phyloP scores from a whole-genome alignment of 768 basidiomycete genomes.

The Rhizopogon vinicolor region DNA sequence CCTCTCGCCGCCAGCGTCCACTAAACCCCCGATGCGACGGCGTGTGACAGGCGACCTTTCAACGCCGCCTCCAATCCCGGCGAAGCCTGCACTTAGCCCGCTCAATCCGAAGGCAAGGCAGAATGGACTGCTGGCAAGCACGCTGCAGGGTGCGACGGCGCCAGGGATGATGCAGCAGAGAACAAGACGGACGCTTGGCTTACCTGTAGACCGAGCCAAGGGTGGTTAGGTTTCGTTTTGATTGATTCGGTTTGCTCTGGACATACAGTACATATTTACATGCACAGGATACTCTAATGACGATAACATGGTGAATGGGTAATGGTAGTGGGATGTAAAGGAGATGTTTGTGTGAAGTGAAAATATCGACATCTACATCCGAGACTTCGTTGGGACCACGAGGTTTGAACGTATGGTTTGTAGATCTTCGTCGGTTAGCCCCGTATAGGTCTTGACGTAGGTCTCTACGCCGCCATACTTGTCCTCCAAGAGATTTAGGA shows the following conservation, averaged over 20 bases:
- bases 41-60: constrained; percentile 54
- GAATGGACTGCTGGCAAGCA: constrained; percentile 35
- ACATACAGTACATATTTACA: background rate
- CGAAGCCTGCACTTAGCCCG: constrained; percentile 55
- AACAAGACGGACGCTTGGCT: constrained; percentile 37
- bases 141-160: constrained; percentile 26
- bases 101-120: constrained; percentile 67
- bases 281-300: background rate
- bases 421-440: constrained; percentile 62
- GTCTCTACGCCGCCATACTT: constrained; percentile 66
- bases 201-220: constrained; percentile 31
- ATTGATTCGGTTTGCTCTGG: background rate
- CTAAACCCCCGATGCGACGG: constrained; percentile 50
- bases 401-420: constrained; percentile 54
- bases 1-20: constrained; percentile 2
- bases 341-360: background rate
- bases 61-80: constrained; percentile 23
- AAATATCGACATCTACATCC: constrained; percentile 17
- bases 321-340: background rate
- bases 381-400: constrained; percentile 29
- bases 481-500: constrained; percentile 53
- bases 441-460: constrained; percentile 54
- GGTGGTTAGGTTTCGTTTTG: constrained; percentile 1
- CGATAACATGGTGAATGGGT: background rate
- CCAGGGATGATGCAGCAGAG: constrained; percentile 28